Conservation (phyloP, 2,329 filamentous ascomycete genomes). For the Thielaviopsis ethacetica region DNA sequence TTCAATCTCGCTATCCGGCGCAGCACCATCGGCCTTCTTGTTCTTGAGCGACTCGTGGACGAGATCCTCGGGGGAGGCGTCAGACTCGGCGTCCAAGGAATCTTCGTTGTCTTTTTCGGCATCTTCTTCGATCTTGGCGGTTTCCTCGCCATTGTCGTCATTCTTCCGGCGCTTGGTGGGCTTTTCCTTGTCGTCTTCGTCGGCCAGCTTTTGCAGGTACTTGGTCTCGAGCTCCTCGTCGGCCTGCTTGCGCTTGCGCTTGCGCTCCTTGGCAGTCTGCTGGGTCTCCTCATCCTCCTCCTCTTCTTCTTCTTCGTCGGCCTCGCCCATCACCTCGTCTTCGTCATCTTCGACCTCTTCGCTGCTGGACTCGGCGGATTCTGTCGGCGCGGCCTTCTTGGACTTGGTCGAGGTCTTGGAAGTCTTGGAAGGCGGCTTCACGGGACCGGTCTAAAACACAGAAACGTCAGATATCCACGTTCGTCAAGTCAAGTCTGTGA, state of each 20-base stretch:
- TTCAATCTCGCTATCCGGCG: slow-evolving; percentile 41
- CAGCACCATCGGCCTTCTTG: neutral
- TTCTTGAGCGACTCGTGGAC: slow-evolving; percentile 41
- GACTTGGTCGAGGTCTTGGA: slow-evolving; percentile 15
- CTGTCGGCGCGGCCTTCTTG: slow-evolving; percentile 20
- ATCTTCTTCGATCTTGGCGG: slow-evolving; percentile 18
- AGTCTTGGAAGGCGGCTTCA: slow-evolving; percentile 25
- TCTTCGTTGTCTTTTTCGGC: slow-evolving; percentile 34
- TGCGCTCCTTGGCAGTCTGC: slow-evolving; percentile 33
- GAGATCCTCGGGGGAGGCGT: slow-evolving; percentile 18
- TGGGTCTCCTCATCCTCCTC: slow-evolving; percentile 21
- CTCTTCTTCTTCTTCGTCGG: slow-evolving; percentile 19
- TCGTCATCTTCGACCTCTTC: slow-evolving; percentile 17
- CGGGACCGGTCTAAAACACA: slow-evolving; percentile 31
- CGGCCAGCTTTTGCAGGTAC: slow-evolving; percentile 49
- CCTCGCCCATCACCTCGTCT: slow-evolving; percentile 16
- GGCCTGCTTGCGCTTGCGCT: slow-evolving; percentile 51
- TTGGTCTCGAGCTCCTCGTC: slow-evolving; percentile 54
- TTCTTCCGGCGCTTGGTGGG: slow-evolving; percentile 37
- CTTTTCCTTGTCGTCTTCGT: slow-evolving; percentile 41
- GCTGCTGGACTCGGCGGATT: slow-evolving; percentile 15
- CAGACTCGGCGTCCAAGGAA: slow-evolving; percentile 25
- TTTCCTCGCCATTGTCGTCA: slow-evolving; percentile 21
- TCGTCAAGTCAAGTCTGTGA: slow-evolving; percentile 7
- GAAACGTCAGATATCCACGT: too few relatives aligned